phyloP scores from a whole-genome alignment of 202 grass and related monocot genomes.

The Dendrocalamus latiflorus region DNA sequence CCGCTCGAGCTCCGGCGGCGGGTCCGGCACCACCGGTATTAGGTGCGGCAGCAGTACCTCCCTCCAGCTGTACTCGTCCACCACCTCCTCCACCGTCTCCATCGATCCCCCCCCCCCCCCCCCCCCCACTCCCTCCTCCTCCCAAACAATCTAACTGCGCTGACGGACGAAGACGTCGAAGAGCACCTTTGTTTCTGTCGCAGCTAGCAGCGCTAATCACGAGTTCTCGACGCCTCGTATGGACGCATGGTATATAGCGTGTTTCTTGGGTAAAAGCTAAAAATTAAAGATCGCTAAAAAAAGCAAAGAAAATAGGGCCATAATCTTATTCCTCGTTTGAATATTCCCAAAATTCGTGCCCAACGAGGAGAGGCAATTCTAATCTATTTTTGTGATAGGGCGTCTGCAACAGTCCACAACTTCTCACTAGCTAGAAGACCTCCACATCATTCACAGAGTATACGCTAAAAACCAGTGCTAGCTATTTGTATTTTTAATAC shows the following conservation, averaged over 20 bases:
- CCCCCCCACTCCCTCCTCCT: not conserved
- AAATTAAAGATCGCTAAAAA: too few species aligned
- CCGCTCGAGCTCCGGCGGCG: slow-evolving; percentile 65
- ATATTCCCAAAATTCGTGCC: not conserved
- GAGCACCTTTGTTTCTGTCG: not conserved
- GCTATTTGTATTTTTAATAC: too few species aligned
- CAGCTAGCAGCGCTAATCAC: too few species aligned
- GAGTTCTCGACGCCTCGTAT: not conserved
- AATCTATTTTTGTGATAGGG: too few species aligned
- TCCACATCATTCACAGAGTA: too few species aligned
- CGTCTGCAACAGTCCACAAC: too few species aligned
- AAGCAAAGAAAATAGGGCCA: too few species aligned
- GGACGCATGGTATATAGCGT: not conserved
- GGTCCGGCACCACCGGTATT: slow-evolving; percentile 48
- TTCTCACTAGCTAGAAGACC: too few species aligned
- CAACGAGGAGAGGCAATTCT: not conserved
- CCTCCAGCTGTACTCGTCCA: slow-evolving; percentile 78
- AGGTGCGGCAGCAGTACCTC: slow-evolving; percentile 73
- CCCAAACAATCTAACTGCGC: not conserved
- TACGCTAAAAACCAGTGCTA: too few species aligned
- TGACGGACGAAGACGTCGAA: too few species aligned
- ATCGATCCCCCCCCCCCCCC: too few species aligned
- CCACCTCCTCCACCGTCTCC: slow-evolving; percentile 69
- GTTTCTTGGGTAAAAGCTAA: not conserved
- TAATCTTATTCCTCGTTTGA: not conserved